Percentiles rank a stretch among this genome's conserved stretches.
These are phyloP conservation scores for Macrocystidia cucumis DNA, from an alignment of 1,284 basidiomycete species.

Conservation along the genomic window DNA sequence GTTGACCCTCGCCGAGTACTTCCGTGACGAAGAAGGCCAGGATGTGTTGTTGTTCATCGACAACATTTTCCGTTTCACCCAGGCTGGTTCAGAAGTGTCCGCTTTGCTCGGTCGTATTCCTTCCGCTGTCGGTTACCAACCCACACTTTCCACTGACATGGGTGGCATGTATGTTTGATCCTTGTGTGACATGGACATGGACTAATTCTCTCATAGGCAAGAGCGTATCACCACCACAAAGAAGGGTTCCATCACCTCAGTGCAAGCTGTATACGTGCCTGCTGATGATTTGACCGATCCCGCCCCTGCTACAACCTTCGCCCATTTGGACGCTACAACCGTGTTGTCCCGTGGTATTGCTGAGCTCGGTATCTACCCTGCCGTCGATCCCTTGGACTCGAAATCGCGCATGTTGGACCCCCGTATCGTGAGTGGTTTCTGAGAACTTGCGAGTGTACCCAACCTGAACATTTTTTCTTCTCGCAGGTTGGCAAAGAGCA, in stretches of 20 bases:
- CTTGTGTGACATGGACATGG: no score
- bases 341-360: constrained; percentile 98
- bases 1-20: constrained; percentile 99
- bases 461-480: no score
- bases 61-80: constrained; percentile 99
- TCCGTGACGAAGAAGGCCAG: constrained; percentile 99
- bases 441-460: neutral
- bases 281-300: constrained; percentile 99
- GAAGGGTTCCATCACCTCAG: constrained; percentile 99
- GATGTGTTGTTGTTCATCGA: constrained; percentile 99
- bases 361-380: constrained; percentile 99
- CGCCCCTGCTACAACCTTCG: constrained; percentile 98
- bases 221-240: constrained; percentile 99
- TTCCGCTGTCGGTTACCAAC: constrained; percentile 99
- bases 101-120: constrained; percentile 99
- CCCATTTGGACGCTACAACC: constrained; percentile 99
- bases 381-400: constrained; percentile 98
- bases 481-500: constrained; percentile 75
- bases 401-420: constrained; percentile 99
- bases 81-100: constrained; percentile 99
- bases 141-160: constrained; percentile 99
- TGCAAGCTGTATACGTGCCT: constrained; percentile 99
- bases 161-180: constrained; percentile 83
- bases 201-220: constrained; percentile 46
- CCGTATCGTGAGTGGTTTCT: constrained; percentile 72